Conservation (phyloP, 805 yeast species). For the Kuraishia capsulata region DNA sequence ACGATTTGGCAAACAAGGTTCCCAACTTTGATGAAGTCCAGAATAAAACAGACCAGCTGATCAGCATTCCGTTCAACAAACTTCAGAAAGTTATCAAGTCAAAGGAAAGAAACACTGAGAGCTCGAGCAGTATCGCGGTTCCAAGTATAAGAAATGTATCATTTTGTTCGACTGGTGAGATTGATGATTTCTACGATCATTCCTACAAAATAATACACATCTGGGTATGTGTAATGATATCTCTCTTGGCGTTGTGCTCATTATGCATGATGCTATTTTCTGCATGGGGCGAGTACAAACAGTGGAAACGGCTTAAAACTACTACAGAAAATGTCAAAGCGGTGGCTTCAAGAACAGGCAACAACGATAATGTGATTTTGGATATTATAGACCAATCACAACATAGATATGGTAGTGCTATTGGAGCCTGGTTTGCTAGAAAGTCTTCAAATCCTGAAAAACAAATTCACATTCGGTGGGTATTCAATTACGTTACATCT, state of each 20-base stretch:
- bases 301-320: conserved; percentile 36
- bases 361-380: conserved; percentile 1
- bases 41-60: conserved; percentile 42
- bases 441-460: conserved; percentile 3
- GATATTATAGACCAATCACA: conserved; percentile 17
- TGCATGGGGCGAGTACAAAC: conserved; percentile 31
- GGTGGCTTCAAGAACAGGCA: too few relatives aligned
- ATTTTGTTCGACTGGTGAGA: conserved; percentile 31
- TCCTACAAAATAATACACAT: conserved; percentile 22
- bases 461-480: conserved; percentile 27
- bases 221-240: conserved; percentile 28
- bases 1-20: conserved; percentile 36
- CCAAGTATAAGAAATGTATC: conserved; percentile 25
- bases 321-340: conserved; percentile 14
- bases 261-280: conserved; percentile 31
- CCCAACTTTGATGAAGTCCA: conserved; percentile 63
- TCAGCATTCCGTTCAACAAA: conserved; percentile 51
- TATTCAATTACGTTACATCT: conserved; percentile 41
- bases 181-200: conserved; percentile 27
- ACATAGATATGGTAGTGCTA: conserved; percentile 11
- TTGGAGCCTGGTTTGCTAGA: conserved; percentile 10
- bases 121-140: conserved; percentile 23
- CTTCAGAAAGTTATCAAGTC: conserved; percentile 29
- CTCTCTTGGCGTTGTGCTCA: conserved; percentile 29
- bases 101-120: conserved; percentile 10